phyloP scores from a whole-genome alignment of 176 grass and related monocot species.

The Lolium rigidum region DNA sequence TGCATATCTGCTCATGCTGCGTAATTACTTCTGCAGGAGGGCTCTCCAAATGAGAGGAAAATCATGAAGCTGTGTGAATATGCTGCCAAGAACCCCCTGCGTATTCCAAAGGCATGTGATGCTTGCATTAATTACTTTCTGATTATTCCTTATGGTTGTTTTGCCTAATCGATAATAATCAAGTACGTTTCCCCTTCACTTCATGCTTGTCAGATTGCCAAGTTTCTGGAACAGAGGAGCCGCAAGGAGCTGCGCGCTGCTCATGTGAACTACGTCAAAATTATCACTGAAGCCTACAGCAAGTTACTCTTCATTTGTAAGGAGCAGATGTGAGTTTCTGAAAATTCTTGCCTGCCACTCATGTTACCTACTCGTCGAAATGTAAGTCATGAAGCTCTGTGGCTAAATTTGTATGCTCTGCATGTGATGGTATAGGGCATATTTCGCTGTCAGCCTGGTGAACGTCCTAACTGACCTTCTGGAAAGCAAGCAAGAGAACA shows the following conservation, averaged over 20 bases:
- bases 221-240: slow-evolving; percentile 89
- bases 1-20: background rate
- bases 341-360: background rate
- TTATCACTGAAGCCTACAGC: slow-evolving; percentile 92
- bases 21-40: slow-evolving; percentile 60
- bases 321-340: slow-evolving; percentile 89
- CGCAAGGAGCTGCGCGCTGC: slow-evolving; percentile 81
- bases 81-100: slow-evolving; percentile 92
- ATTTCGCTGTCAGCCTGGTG: slow-evolving; percentile 93
- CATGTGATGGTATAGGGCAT: slow-evolving; percentile 72
- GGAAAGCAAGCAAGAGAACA: slow-evolving; percentile 86
- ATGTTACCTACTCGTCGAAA: background rate
- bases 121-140: slow-evolving; percentile 17
- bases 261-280: slow-evolving; percentile 83
- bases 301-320: slow-evolving; percentile 95
- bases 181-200: slow-evolving; percentile 20
- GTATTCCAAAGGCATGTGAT: slow-evolving; percentile 80
- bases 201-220: slow-evolving; percentile 70
- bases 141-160: background rate
- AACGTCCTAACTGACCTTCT: slow-evolving; percentile 88
- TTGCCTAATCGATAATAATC: slow-evolving; percentile 26
- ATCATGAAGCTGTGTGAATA: slow-evolving; percentile 98
- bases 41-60: slow-evolving; percentile 83
- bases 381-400: slow-evolving; percentile 11
- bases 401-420: slow-evolving; percentile 31